These are phyloP conservation scores for Paramyrothecium sp. DNA, from an alignment of 2,329 filamentous ascomycete genomes.

Conservation along the genomic window DNA sequence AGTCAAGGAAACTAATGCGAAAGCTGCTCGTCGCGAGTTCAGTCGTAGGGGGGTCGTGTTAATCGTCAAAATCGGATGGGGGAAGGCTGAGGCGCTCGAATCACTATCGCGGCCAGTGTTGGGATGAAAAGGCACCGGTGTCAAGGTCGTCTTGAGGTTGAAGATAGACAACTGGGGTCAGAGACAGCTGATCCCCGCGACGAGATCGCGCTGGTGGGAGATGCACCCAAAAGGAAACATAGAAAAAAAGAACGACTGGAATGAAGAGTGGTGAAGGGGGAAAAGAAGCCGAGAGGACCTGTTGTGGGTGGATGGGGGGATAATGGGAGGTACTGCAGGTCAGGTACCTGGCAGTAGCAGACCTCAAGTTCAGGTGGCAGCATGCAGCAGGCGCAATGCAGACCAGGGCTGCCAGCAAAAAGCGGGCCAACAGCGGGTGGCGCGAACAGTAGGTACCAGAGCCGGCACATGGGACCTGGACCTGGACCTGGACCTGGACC, in stretches of 20 bases:
- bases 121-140: background rate
- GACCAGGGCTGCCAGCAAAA: conserved; percentile 17
- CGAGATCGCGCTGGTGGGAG: conserved; percentile 16
- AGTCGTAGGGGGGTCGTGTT: background rate
- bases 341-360: background rate
- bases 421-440: conserved; percentile 18
- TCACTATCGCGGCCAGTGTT: background rate
- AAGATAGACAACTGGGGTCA: background rate
- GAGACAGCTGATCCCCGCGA: conserved; percentile 14
- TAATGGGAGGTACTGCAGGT: conserved; percentile 9
- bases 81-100: background rate
- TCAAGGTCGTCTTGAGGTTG: background rate
- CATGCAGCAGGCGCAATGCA: too few species aligned
- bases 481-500: background rate
- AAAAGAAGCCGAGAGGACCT: conserved; percentile 17
- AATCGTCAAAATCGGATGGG: background rate
- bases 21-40: background rate
- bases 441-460: conserved; percentile 18
- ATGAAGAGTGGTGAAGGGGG: conserved; percentile 15
- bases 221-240: conserved; percentile 26
- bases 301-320: conserved; percentile 19
- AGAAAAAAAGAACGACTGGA: conserved; percentile 30
- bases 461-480: background rate
- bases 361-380: too few species aligned
- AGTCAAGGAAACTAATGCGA: background rate